Evolutionary conservation across 331 rosid species (phyloP).

Genomic region (Saraca asoca): DNA sequence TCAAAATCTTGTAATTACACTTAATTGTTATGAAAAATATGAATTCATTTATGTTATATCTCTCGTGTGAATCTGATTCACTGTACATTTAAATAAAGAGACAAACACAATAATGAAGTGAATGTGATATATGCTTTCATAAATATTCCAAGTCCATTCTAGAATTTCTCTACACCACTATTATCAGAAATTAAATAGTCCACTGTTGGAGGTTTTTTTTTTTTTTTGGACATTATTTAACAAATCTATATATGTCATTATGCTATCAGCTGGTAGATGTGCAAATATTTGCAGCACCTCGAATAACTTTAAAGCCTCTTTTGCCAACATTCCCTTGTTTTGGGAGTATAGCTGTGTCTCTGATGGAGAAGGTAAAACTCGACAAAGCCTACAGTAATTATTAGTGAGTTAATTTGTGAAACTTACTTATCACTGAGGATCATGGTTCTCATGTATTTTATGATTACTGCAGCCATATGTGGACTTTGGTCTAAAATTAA

Average conservation of each 20-base stretch:
- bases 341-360: conserved; percentile 47
- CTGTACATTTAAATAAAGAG: too few relatives aligned
- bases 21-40: too few relatives aligned
- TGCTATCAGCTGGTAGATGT: conserved; percentile 51
- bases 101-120: too few relatives aligned
- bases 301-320: conserved; percentile 57
- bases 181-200: neutral
- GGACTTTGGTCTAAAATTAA: conserved; percentile 59
- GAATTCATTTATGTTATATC: too few relatives aligned
- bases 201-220: neutral
- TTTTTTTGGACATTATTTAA: neutral
- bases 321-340: conserved; percentile 72
- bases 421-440: neutral
- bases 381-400: neutral
- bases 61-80: too few relatives aligned
- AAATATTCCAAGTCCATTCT: too few relatives aligned
- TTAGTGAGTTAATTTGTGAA: neutral
- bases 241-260: neutral
- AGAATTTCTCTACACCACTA: too few relatives aligned
- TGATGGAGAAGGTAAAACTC: conserved; percentile 58
- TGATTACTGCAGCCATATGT: conserved; percentile 50
- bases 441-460: conserved; percentile 15
- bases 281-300: conserved; percentile 48
- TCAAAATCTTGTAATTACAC: too few relatives aligned
- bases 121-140: too few relatives aligned